Percentiles rank a stretch among this genome's conserved stretches.
Conservation (phyloP, 345 rosid genomes). For the Pistacia vera region DNA sequence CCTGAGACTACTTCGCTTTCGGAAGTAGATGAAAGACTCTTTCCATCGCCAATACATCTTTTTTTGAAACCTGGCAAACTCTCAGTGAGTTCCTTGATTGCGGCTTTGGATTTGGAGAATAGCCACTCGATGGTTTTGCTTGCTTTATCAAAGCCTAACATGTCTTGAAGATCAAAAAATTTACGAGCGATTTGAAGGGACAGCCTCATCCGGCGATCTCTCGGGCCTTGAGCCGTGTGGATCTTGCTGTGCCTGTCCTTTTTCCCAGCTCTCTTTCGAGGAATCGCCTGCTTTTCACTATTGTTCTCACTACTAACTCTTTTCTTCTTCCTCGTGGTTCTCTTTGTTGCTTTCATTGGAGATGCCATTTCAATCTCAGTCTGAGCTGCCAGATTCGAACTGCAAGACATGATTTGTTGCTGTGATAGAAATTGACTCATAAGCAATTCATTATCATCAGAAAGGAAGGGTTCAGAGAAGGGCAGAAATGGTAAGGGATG, state of each 20-base stretch:
- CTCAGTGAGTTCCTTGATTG: slow-evolving; percentile 62
- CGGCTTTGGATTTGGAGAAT: slow-evolving; percentile 64
- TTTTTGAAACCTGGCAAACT: slow-evolving; percentile 27
- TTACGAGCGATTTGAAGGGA: slow-evolving; percentile 69
- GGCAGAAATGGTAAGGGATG: slow-evolving; percentile 25
- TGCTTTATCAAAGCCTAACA: slow-evolving; percentile 76
- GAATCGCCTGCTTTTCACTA: slow-evolving; percentile 26
- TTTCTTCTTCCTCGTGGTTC: slow-evolving; percentile 28
- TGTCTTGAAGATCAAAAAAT: slow-evolving; percentile 81
- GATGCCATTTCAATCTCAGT: slow-evolving; percentile 17
- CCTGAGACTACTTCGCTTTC: slow-evolving; percentile 48
- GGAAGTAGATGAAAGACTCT: slow-evolving; percentile 32
- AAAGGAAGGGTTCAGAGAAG: slow-evolving; percentile 29
- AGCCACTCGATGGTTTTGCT: slow-evolving; percentile 87
- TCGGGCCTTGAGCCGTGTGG: slow-evolving; percentile 68
- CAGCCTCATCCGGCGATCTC: slow-evolving; percentile 76
- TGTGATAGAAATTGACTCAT: slow-evolving; percentile 22
- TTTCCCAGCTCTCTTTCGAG: slow-evolving; percentile 44
- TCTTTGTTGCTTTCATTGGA: slow-evolving; percentile 24
- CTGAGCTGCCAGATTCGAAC: slow-evolving; percentile 4
- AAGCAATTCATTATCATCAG: slow-evolving; percentile 23
- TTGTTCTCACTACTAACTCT: background rate
- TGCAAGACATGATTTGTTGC: slow-evolving; percentile 20
- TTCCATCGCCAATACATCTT: slow-evolving; percentile 19
- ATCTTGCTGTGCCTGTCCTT: slow-evolving; percentile 87